These are phyloP conservation scores for Fusarium equiseti DNA, from an alignment of 2,329 filamentous ascomycete species.

Conservation along the genomic window DNA sequence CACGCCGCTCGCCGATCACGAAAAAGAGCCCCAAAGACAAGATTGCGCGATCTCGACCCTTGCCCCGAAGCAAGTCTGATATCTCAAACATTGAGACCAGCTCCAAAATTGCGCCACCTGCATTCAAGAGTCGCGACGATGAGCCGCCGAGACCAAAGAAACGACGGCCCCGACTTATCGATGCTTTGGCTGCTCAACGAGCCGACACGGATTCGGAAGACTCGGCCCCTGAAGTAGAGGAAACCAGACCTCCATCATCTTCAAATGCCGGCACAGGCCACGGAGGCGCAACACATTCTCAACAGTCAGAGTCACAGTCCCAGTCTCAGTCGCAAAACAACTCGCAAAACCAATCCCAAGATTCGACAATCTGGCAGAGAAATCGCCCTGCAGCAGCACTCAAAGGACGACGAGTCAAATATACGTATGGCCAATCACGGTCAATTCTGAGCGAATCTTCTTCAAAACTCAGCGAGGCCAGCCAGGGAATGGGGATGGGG, in stretches of 20 bases:
- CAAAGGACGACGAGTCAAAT: slow-evolving; percentile 51
- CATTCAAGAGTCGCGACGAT: slow-evolving; percentile 9
- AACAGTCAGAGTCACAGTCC: slow-evolving; percentile 20
- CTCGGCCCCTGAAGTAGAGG: slow-evolving; percentile 31
- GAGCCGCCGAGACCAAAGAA: slow-evolving; percentile 23
- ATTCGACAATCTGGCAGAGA: slow-evolving; percentile 40
- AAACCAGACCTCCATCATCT: slow-evolving; percentile 13
- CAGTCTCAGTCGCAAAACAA: slow-evolving; percentile 25
- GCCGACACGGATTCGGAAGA: slow-evolving; percentile 51
- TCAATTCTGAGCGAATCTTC: slow-evolving; percentile 49
- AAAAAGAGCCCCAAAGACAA: slow-evolving; percentile 28
- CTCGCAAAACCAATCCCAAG: slow-evolving; percentile 33
- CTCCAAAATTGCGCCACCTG: background rate
- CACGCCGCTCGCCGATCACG: background rate
- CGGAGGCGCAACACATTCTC: slow-evolving; percentile 39
- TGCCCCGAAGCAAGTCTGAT: slow-evolving; percentile 25
- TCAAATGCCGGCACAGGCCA: slow-evolving; percentile 31
- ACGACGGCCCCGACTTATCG: slow-evolving; percentile 56
- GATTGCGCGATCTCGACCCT: slow-evolving; percentile 2
- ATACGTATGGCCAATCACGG: slow-evolving; percentile 53
- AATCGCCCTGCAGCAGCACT: slow-evolving; percentile 46
- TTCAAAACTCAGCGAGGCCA: slow-evolving; percentile 43
- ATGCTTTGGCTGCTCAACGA: slow-evolving; percentile 57
- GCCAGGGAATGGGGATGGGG: slow-evolving; percentile 31
- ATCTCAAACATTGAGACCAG: slow-evolving; percentile 10